phyloP scores from a whole-genome alignment of 2,329 filamentous ascomycete genomes.

The Colletotrichum orbiculare region DNA sequence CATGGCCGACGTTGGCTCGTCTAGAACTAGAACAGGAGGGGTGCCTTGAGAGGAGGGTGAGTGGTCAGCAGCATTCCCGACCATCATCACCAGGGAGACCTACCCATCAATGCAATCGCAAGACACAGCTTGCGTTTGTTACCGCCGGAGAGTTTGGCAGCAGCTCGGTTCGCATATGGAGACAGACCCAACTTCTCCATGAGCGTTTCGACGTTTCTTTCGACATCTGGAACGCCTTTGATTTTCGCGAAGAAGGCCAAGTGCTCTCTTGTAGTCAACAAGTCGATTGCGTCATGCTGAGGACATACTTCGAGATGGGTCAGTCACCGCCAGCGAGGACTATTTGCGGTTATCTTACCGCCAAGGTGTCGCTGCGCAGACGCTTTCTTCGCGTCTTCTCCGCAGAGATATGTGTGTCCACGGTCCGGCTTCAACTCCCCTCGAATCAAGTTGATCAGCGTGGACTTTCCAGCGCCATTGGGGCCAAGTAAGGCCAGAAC shows the following conservation, averaged over 20 bases:
- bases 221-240: constrained; percentile 71
- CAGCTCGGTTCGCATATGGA: constrained; percentile 71
- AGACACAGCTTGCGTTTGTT: constrained; percentile 82
- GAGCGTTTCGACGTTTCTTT: constrained; percentile 72
- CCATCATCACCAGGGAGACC: constrained; percentile 50
- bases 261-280: constrained; percentile 79
- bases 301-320: constrained; percentile 70
- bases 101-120: constrained; percentile 80
- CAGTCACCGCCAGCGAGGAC: too few species aligned
- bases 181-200: constrained; percentile 74
- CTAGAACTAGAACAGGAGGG: constrained; percentile 61
- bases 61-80: too few species aligned
- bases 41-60: background rate
- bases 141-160: constrained; percentile 76
- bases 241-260: constrained; percentile 78
- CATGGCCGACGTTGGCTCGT: constrained; percentile 80
- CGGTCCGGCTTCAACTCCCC: constrained; percentile 75
- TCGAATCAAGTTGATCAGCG: constrained; percentile 76
- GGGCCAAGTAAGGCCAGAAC: constrained; percentile 81
- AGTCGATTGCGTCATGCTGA: constrained; percentile 78
- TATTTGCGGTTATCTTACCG: constrained; percentile 61
- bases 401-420: constrained; percentile 72
- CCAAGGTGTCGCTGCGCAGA: constrained; percentile 68
- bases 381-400: constrained; percentile 58
- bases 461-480: constrained; percentile 82